Evolutionary conservation across 2,329 filamentous ascomycete genomes (phyloP).

Genomic region (Plectosphaerella plurivora): DNA sequence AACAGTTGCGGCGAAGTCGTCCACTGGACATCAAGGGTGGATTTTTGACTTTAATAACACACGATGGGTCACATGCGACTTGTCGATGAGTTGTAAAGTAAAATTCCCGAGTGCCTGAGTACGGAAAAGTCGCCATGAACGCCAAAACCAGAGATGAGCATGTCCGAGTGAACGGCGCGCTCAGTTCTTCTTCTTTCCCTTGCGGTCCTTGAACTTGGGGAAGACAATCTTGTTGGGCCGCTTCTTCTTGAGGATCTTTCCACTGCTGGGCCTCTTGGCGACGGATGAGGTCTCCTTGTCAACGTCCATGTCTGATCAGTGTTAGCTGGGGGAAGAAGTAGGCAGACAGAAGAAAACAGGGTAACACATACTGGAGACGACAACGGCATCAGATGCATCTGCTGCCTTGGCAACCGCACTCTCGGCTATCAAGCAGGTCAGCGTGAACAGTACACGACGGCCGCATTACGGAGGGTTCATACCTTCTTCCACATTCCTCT

Average conservation of each 20-base stretch:
- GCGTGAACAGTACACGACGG: too few relatives aligned
- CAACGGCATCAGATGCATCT: neutral
- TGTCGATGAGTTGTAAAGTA: too few relatives aligned
- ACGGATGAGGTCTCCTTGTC: constrained; percentile 36
- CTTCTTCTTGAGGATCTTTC: constrained; percentile 53
- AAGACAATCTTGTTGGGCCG: constrained; percentile 56
- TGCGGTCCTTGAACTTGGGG: constrained; percentile 50
- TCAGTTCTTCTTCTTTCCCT: constrained; percentile 37
- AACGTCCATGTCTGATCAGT: constrained; percentile 50
- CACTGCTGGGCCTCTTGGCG: constrained; percentile 13
- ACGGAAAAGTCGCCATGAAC: too few relatives aligned
- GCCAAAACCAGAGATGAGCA: too few relatives aligned
- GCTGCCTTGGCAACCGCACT: neutral
- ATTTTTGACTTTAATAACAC: too few relatives aligned
- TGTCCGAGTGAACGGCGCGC: too few relatives aligned
- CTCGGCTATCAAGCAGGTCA: neutral
- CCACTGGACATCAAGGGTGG: too few relatives aligned
- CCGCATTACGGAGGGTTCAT: too few relatives aligned
- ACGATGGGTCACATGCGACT: too few relatives aligned
- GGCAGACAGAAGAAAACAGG: neutral
- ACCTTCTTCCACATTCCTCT: constrained; percentile 37
- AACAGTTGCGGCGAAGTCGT: too few relatives aligned
- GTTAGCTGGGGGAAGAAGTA: neutral
- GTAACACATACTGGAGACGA: neutral
- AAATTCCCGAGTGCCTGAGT: too few relatives aligned